Base-by-base conservation (phyloP, 139 green algal genomes). In the Chlorella sp. region DNA sequence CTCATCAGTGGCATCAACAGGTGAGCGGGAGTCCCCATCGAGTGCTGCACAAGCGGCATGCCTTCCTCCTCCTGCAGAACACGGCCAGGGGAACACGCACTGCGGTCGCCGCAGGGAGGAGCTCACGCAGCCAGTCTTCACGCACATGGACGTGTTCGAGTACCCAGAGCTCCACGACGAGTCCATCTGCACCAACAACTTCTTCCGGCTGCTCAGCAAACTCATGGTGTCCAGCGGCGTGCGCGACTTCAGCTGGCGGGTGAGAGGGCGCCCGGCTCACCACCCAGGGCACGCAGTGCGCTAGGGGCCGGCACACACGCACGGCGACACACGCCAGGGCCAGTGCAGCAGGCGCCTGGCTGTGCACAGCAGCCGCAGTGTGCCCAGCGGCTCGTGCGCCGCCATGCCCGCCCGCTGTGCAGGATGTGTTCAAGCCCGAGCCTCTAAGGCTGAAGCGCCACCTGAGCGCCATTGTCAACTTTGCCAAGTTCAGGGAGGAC, bases 131-230 rank as follows among this genome's bases (percentile, higher is more conserved):
- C 93, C 93, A 5, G 80, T 94, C 24, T 95, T 96, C 70, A 75
- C 79, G 26, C 90, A 89, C 0, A 93, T 94, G 33, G 91, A 92
- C 35, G 85, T 76, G 1, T 82, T 97, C 35, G 91, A 98, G 78
- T 97, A 86, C 74, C 93, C 93, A 5, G 93, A 98, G 85, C 87
- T 98, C 51, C 92, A 98, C 74, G 92, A 97, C 32, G 92, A 96
- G 64, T 93, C 88, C 42, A 94, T 97, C 24, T 85, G 88, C 22
- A 79, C 78, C 36, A 76, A 93, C 35, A 89, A 90, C 65, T 96
- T 97, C 72, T 74, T 88, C 62, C 71, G 80, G 3, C 76, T 87
- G 42, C 74, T 95, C 4, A 70, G 35, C 2, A 85, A 87, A 69
- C 85, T 98, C 1, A 83, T 97, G 75, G 4, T 65, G 2, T 82